A percentile compares a stretch with the other conserved stretches of the same genome.
These are phyloP conservation scores for Saprolegnia parasitica DNA, from an alignment of 352 stramenopile species.

Conservation along the genomic window DNA sequence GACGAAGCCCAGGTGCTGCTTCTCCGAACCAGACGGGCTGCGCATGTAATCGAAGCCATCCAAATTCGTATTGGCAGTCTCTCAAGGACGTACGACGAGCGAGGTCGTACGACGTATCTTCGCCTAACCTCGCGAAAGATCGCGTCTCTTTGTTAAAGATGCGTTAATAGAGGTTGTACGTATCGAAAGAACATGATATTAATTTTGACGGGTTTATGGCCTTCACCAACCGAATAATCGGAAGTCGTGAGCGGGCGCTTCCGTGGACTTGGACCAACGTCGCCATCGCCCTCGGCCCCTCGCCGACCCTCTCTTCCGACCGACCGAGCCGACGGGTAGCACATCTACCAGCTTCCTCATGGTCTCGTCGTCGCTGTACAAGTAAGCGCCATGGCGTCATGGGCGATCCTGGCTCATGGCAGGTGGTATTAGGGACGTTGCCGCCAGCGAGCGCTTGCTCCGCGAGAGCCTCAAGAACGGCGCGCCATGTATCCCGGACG, in stretches of 20 bases:
- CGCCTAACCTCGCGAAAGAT: too few species aligned
- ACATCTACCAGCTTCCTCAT: background rate
- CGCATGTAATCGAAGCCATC: too few species aligned
- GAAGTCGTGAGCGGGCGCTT: background rate
- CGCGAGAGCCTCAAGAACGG: constrained; percentile 1
- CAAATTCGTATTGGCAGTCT: too few species aligned
- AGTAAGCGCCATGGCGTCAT: background rate
- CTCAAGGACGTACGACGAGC: too few species aligned
- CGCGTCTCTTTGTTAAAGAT: background rate
- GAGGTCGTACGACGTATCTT: too few species aligned
- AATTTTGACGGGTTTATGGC: background rate
- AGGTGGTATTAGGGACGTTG: constrained; percentile 7
- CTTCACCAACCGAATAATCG: background rate
- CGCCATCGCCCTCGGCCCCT: background rate
- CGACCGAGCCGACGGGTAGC: too few species aligned
- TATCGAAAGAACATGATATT: background rate
- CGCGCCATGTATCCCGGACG: background rate
- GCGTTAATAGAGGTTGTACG: background rate
- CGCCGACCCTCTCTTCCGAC: too few species aligned
- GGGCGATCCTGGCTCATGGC: background rate
- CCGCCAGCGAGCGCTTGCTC: background rate
- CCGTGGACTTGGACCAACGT: background rate
- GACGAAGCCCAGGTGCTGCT: too few species aligned
- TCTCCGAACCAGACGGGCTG: too few species aligned
- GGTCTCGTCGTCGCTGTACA: background rate